These are phyloP conservation scores for Hanseniaspora singularis DNA, from an alignment of 805 yeast species.

Conservation along the genomic window DNA sequence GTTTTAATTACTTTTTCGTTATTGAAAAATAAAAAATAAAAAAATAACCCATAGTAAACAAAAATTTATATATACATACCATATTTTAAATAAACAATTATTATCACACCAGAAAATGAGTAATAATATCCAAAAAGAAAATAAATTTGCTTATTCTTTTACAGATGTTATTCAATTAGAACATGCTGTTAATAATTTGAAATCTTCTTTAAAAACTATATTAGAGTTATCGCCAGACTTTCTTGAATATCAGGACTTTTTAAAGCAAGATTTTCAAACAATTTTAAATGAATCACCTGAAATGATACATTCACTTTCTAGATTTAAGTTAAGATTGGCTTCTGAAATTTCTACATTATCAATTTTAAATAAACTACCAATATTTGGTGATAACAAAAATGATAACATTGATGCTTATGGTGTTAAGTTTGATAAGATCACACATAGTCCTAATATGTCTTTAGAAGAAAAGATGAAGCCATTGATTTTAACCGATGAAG, in stretches of 20 bases:
- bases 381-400: constrained; percentile 32
- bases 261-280: constrained; percentile 22
- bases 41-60: no score
- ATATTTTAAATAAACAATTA: neutral
- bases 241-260: constrained; percentile 30
- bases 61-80: no score
- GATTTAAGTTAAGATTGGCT: constrained; percentile 48
- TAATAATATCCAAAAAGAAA: neutral
- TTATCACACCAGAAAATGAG: neutral
- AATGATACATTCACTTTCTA: constrained; percentile 38
- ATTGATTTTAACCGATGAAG: constrained; percentile 8
- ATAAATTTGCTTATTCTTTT: constrained; percentile 6
- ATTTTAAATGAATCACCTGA: constrained; percentile 29
- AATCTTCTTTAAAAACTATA: constrained; percentile 40
- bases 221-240: constrained; percentile 46
- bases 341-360: constrained; percentile 46
- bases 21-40: no score
- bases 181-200: constrained; percentile 41
- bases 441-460: constrained; percentile 15
- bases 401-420: constrained; percentile 6
- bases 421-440: constrained; percentile 16
- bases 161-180: constrained; percentile 33
- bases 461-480: constrained; percentile 14
- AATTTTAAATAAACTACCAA: constrained; percentile 35
- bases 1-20: no score